Percentiles rank a stretch among this genome's conserved stretches.
These are phyloP conservation scores for Linum tenue DNA, from an alignment of 345 rosid genomes.

Conservation along the genomic window DNA sequence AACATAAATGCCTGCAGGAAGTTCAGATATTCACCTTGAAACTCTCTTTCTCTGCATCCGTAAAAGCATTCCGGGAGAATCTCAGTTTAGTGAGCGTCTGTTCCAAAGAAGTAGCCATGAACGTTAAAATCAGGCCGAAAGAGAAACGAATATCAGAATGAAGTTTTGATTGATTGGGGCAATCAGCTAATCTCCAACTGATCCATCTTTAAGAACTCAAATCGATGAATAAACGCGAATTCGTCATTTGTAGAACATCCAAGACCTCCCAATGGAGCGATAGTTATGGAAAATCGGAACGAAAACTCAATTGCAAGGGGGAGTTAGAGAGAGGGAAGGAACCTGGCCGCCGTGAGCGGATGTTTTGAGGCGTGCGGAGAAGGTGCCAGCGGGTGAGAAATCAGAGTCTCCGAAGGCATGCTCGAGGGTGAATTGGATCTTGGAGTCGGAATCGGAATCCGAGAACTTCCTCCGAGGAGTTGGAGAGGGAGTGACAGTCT, in stretches of 20 bases:
- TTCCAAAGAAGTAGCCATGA: background rate
- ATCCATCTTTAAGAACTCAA: background rate
- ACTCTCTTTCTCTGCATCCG: slow-evolving; percentile 53
- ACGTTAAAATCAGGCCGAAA: too few species aligned
- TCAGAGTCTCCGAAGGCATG: slow-evolving; percentile 89
- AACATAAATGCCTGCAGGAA: background rate
- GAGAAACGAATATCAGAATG: too few species aligned
- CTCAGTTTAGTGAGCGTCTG: slow-evolving; percentile 90
- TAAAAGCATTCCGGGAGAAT: slow-evolving; percentile 59
- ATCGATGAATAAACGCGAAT: background rate
- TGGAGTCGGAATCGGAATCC: slow-evolving; percentile 84
- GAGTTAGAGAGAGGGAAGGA: background rate
- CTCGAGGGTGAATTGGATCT: slow-evolving; percentile 82
- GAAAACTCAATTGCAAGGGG: background rate
- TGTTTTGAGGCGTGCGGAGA: slow-evolving; percentile 89
- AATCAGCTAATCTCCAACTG: background rate
- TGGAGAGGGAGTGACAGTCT: slow-evolving; percentile 20
- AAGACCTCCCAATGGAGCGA: background rate
- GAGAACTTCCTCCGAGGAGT: slow-evolving; percentile 41
- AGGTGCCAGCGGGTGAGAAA: slow-evolving; percentile 72
- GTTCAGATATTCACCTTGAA: slow-evolving; percentile 41
- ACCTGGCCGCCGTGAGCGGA: slow-evolving; percentile 85
- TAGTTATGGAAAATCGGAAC: background rate
- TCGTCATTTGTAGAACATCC: background rate
- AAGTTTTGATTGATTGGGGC: background rate